Percentiles rank a stretch among this genome's conserved stretches.
Conservation (phyloP, 2,329 filamentous ascomycete species). For the Claviceps humidiphila region DNA sequence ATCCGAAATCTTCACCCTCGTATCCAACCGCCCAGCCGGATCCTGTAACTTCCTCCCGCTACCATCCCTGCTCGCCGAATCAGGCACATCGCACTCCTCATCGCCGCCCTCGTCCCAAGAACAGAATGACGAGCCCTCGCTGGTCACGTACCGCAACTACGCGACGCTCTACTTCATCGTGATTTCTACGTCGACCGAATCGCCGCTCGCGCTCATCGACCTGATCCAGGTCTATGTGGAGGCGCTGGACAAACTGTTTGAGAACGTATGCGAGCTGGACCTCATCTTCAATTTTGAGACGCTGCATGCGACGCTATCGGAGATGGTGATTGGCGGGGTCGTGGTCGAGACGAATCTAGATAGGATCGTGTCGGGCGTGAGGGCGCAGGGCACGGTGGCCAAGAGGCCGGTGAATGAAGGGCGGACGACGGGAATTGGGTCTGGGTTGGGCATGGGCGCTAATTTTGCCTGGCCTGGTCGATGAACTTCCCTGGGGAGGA, state of each 20-base stretch:
- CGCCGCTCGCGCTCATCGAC: conserved; percentile 86
- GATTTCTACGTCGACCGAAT: conserved; percentile 93
- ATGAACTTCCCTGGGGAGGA: conserved; percentile 8
- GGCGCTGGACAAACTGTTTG: conserved; percentile 84
- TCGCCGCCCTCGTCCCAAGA: conserved; percentile 41
- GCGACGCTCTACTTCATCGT: conserved; percentile 98
- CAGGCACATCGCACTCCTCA: conserved; percentile 44
- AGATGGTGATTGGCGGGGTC: conserved; percentile 93
- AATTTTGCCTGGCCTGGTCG: conserved; percentile 43
- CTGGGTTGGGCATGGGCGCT: conserved; percentile 41
- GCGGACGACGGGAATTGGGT: conserved; percentile 30
- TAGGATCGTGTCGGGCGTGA: conserved; percentile 75
- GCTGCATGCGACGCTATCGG: conserved; percentile 74
- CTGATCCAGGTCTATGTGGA: conserved; percentile 98
- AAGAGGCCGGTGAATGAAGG: conserved; percentile 69
- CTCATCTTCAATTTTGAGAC: conserved; percentile 99
- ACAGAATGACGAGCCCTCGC: conserved; percentile 79
- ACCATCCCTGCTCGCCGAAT: conserved; percentile 49
- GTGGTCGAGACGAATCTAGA: conserved; percentile 88
- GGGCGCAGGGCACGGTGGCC: conserved; percentile 60
- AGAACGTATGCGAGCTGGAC: conserved; percentile 97
- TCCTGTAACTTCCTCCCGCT: conserved; percentile 94
- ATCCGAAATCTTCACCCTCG: conserved; percentile 91
- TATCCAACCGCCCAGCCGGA: conserved; percentile 78
- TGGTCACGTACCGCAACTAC: conserved; percentile 96